Base-by-base conservation (phyloP, 352 stramenopile species). In the Phytophthora crassamura region DNA sequence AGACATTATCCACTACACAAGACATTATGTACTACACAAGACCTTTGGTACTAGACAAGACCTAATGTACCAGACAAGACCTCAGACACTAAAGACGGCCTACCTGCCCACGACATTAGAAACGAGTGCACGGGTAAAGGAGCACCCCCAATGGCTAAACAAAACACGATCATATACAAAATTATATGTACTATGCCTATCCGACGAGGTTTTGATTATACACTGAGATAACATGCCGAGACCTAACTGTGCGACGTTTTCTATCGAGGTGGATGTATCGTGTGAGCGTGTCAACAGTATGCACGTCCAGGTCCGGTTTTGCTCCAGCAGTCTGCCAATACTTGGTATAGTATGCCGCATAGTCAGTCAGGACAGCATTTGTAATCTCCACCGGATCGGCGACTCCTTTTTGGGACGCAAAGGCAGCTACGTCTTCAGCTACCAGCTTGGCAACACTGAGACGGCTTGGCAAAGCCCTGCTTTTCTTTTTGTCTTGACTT, bases 381-480 rank as follows among this genome's bases (percentile, higher is more conserved):
- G 18, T 33, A 20, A 22, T 8, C 8, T 52, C 12, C 14, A 5
- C 33, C 3, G 43, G 43, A 12, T 41, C 22, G 14, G 9, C 8
- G 40, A 41, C 9, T 30, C n/a, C 22, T n/a, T 54, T 59, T 53
- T 34, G 22, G 6, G 5, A 5, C 2, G 32, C 35, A 54, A 62
- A 55, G 8, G 8, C 54, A 2, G 15, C 2, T 3, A 54, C 42
- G 14, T 62, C 54, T 54, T 54, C n/a, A 5, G 33, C 54, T 15
- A 62, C 48, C 3, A 62, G 42, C n/a, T 62, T 53, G 20, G 54
- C 42, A 28, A 53, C 42, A 47, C 54, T 53, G 8, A 62, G 42
- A 12, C 54, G 42, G 16, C 42, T 62, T 15, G 54, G 54, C 15
- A 53, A 39, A 2, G 8, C 18, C 2, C 42, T 20, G 16, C 32